Evolutionary conservation across 768 basidiomycete genomes (phyloP), one percentile per base, ranked within the genome.

Genomic region (Strobilomyces confusus): DNA sequence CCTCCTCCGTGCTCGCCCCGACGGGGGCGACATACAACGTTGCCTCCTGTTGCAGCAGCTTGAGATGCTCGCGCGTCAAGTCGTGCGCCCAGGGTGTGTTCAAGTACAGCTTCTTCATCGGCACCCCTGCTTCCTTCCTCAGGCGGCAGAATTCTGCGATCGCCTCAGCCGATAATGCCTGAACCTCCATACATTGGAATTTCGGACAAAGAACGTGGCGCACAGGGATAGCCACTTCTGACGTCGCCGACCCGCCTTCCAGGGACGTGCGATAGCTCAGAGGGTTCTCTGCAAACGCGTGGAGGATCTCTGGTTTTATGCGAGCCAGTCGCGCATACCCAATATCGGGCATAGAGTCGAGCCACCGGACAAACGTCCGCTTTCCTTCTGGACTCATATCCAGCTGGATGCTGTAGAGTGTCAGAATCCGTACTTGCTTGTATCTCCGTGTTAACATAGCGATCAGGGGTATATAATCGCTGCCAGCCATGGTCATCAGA

Each of bases 281-380:
- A 5, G 75, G 72, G 54, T 80, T 72, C 47, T 70, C 67, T 46
- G 77, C 69, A 60, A 87, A 81, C n/a, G 75, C 58, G 3, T 77
- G 69, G 47, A 85, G 72, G 42, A 84, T 62, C 20, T 68, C 59
- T 30, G 63, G 51, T 43, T 71, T 70, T 36, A 81, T 64, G 42
- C 72, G 72, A n/a, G 77, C 73, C 22, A 84, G 59, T 20, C 81
- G 77, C 29, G 81, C 67, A 60, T 77, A 82, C 38, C 60, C 68
- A 20, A 88, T 61, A 25, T 72, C 64, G 11, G 84, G 84, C 77
- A 87, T 81, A 20, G 83, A 78, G 44, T 77, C 67, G 29, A 87
- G 65, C 77, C 80, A 84, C 36, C 69, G 72, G 40, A 80, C 68
- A 58, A 84, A 62, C 37, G 66, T 50, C 42, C 58, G 48, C 44